Evolutionary conservation across 352 stramenopile species (phyloP).

Genomic region (Phytopythium cucurbitacearum): DNA sequence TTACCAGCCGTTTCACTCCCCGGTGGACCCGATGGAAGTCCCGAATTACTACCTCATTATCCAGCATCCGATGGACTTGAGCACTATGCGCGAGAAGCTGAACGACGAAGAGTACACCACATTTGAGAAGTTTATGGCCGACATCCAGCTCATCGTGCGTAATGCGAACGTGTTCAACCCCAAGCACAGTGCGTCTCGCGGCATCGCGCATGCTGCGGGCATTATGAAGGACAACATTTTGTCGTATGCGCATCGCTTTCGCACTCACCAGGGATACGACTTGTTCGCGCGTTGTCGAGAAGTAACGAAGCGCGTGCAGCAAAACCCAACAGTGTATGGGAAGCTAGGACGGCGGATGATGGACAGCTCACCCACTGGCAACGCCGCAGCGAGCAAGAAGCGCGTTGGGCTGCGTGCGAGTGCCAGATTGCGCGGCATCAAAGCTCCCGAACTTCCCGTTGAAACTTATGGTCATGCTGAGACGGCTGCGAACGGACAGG

Average conservation of each 20-base stretch:
- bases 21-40: slow-evolving; percentile 72
- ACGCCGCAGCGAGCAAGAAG: slow-evolving; percentile 11
- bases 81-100: slow-evolving; percentile 85
- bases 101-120: slow-evolving; percentile 88
- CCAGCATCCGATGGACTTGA: slow-evolving; percentile 84
- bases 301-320: slow-evolving; percentile 60
- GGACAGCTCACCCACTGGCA: slow-evolving; percentile 4
- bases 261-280: slow-evolving; percentile 83
- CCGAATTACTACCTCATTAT: slow-evolving; percentile 90
- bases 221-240: slow-evolving; percentile 89
- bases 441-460: slow-evolving; percentile 20
- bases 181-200: slow-evolving; percentile 58
- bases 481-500: too few species aligned
- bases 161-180: slow-evolving; percentile 91
- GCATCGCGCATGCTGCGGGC: slow-evolving; percentile 75
- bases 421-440: slow-evolving; percentile 41
- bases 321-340: slow-evolving; percentile 39
- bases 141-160: slow-evolving; percentile 85
- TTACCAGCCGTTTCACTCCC: slow-evolving; percentile 66
- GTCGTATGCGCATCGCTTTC: slow-evolving; percentile 86
- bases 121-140: slow-evolving; percentile 84
- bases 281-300: slow-evolving; percentile 85
- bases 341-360: slow-evolving; percentile 18
- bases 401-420: slow-evolving; percentile 18
- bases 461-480: neutral